phyloP scores from a whole-genome alignment of 257 asterid species.

The Verbena officinalis region DNA sequence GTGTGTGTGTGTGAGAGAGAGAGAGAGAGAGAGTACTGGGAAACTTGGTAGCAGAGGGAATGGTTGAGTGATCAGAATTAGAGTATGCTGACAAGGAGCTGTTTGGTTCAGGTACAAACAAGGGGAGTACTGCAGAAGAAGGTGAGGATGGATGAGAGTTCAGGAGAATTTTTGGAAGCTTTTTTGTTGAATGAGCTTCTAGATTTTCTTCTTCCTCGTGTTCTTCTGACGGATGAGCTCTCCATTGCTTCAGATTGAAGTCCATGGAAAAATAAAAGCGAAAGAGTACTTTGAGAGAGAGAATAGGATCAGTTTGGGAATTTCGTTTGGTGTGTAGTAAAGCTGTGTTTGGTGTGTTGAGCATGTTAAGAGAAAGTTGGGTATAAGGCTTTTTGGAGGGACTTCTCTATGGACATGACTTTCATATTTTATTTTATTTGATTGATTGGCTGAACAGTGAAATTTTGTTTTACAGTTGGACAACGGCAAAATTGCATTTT shows the following conservation, averaged over 20 bases:
- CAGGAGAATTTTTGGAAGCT: constrained; percentile 50
- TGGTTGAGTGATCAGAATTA: constrained; percentile 41
- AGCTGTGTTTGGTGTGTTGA: constrained; percentile 26
- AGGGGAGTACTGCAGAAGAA: constrained; percentile 51
- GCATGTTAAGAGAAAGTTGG: constrained; percentile 31
- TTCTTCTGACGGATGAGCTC: constrained; percentile 42
- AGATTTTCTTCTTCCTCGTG: constrained; percentile 20
- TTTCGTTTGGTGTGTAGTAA: constrained; percentile 18
- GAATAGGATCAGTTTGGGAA: constrained; percentile 13
- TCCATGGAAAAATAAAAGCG: constrained; percentile 58
- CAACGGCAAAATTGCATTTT: no score
- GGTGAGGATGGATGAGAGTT: constrained; percentile 33
- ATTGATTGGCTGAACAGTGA: no score
- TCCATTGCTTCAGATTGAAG: constrained; percentile 82
- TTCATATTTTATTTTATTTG: background rate
- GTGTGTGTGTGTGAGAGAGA: constrained; percentile 11
- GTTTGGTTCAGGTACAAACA: constrained; percentile 69
- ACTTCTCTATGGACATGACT: constrained; percentile 24
- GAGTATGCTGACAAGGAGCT: constrained; percentile 59
- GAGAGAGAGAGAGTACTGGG: constrained; percentile 41
- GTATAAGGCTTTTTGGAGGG: constrained; percentile 23
- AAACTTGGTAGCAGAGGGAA: constrained; percentile 42
- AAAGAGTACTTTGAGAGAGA: constrained; percentile 18
- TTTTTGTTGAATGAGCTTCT: constrained; percentile 24
- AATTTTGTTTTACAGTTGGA: no score